Evolutionary conservation across 1,284 basidiomycete genomes (phyloP), one percentile per base, ranked within the genome.

Genomic region (Pseudozyma pruni): DNA sequence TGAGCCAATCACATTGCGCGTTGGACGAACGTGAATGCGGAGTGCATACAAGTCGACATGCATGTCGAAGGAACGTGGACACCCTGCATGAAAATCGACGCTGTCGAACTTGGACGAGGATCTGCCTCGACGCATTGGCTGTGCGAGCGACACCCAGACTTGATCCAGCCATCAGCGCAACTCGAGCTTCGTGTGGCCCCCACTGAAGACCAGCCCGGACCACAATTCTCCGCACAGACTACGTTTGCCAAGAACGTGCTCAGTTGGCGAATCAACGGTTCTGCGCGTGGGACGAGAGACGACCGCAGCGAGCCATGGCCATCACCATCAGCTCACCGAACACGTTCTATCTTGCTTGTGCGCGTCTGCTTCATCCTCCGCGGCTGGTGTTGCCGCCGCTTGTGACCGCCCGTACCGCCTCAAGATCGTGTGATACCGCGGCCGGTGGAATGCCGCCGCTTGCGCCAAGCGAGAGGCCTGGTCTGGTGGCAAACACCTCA

Each of bases 21-120:
- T 47, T 32, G 3, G 10, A 9, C 13, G 32, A 62, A 62, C 59
- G 59, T 62, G 59, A 17, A 33, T 62, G 52, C 59, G 59, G 59
- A 62, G 59, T 62, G 52, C 59, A 51, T 52, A 55, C 16, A 8
- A 16, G 8, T 14, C 8, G 17, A 22, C 19, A 20, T 58, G 52
- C 47, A 42, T 35, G 25, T 44, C 38, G 47, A 55, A 51, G n/a
- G 52, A 62, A 62, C 59, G 59, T 62, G 59, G 47, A 51, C 59
- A 55, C 20, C n/a, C 3, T 62, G 52, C 52, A 62, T 55, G 59
- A 55, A 50, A 41, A 38, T 17, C 27, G 27, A 29, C 7, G 27
- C 56, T 17, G 44, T 49, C 50, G 25, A 47, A 33, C 53, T 25
- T 45, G 49, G 58, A 40, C 47, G 19, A 19, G 22, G 8, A n/a